Percentiles rank a stretch among this genome's conserved stretches.
These are phyloP conservation scores for Nicotiana tomentosiformis DNA, from an alignment of 257 asterid species.

Conservation along the genomic window DNA sequence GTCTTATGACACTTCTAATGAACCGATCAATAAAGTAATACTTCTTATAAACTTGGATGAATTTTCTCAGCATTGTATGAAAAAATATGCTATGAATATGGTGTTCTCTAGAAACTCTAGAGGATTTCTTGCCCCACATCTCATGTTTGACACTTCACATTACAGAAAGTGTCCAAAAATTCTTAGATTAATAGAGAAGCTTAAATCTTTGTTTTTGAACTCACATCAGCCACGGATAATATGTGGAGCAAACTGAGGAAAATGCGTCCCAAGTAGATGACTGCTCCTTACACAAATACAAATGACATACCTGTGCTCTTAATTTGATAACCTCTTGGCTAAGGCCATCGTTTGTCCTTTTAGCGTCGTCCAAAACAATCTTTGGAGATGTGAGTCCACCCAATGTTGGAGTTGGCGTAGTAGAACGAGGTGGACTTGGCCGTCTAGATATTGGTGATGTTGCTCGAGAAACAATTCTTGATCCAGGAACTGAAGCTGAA, in stretches of 20 bases:
- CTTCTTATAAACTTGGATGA: background rate
- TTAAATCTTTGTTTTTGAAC: background rate
- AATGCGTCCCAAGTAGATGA: conserved; percentile 9
- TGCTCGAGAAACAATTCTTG: conserved; percentile 97
- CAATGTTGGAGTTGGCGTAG: conserved; percentile 95
- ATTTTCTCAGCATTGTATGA: background rate
- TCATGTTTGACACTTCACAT: background rate
- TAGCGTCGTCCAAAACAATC: conserved; percentile 56
- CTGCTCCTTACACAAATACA: conserved; percentile 1
- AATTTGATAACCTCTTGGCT: conserved; percentile 75
- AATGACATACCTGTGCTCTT: conserved; percentile 70
- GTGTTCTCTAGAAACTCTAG: background rate
- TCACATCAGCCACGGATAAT: background rate
- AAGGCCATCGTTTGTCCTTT: conserved; percentile 56
- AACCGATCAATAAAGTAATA: background rate
- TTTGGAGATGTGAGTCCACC: conserved; percentile 93
- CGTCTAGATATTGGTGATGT: conserved; percentile 95
- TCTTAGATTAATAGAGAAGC: background rate
- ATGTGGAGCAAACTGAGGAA: conserved; percentile 4
- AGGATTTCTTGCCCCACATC: background rate
- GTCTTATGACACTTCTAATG: background rate
- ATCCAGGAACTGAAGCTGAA: conserved; percentile 98
- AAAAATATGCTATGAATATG: background rate
- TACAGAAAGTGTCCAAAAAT: background rate
- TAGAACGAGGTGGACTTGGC: conserved; percentile 95